Evolutionary conservation across 352 stramenopile genomes (phyloP).

Genomic region (Globisporangium megalacanthum): DNA sequence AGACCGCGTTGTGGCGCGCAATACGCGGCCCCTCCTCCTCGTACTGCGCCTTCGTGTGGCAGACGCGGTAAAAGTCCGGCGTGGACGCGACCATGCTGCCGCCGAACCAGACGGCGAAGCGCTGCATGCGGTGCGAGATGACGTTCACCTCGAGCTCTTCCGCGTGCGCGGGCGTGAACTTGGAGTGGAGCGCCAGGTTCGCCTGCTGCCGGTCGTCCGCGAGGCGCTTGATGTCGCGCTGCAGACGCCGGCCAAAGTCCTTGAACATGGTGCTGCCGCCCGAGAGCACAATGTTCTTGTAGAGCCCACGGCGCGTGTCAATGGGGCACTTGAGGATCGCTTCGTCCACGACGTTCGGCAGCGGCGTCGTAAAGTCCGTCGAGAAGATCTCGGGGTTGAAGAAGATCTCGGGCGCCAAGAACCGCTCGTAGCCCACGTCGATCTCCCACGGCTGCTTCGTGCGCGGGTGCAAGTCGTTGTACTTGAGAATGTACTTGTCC

Average conservation of each 20-base stretch:
- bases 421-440: conserved; percentile 92
- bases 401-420: conserved; percentile 95
- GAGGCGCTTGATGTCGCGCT: conserved; percentile 93
- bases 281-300: conserved; percentile 96
- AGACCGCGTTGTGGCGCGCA: conserved; percentile 93
- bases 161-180: conserved; percentile 57
- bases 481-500: conserved; percentile 90
- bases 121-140: conserved; percentile 92
- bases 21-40: conserved; percentile 95
- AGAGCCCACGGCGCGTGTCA: conserved; percentile 90
- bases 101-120: conserved; percentile 95
- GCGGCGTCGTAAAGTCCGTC: conserved; percentile 89
- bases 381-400: conserved; percentile 97
- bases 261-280: conserved; percentile 97
- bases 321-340: conserved; percentile 95
- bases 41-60: conserved; percentile 96
- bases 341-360: conserved; percentile 94
- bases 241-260: conserved; percentile 91
- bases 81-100: conserved; percentile 93
- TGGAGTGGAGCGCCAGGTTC: conserved; percentile 80
- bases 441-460: conserved; percentile 85
- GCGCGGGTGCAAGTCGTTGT: conserved; percentile 68
- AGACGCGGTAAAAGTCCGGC: conserved; percentile 92
- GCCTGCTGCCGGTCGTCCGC: conserved; percentile 87
- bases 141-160: conserved; percentile 92